A percentile compares a stretch with the other conserved stretches of the same genome.
phyloP scores from a whole-genome alignment of 345 rosid genomes.

The Brassica juncea region DNA sequence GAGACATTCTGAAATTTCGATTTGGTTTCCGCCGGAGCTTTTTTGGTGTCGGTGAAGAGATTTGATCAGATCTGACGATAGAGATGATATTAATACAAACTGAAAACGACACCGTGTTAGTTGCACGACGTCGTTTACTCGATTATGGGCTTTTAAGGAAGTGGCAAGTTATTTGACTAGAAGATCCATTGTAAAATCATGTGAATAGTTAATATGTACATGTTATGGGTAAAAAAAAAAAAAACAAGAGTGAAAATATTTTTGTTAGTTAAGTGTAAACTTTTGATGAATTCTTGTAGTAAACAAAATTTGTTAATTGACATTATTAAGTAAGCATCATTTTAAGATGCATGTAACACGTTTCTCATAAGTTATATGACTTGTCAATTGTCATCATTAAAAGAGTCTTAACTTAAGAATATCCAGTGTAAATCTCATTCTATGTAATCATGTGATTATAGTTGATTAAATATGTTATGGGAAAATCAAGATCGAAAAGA shows the following conservation, averaged over 20 bases:
- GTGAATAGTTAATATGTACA: too few species aligned
- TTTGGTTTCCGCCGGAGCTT: not conserved
- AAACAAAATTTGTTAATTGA: too few species aligned
- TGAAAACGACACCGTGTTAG: not conserved
- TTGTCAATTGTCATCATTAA: not conserved
- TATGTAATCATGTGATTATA: not conserved
- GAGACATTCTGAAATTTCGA: constrained; percentile 52
- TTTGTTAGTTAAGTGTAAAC: too few species aligned
- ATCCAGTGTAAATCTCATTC: not conserved
- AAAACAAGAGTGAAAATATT: too few species aligned
- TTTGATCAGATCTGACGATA: not conserved
- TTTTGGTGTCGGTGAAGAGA: not conserved
- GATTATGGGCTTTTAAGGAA: too few species aligned
- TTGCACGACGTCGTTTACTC: not conserved
- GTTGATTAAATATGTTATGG: not conserved
- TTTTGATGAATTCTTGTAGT: too few species aligned
- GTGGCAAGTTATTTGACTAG: too few species aligned
- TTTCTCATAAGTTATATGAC: not conserved
- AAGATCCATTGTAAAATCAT: too few species aligned
- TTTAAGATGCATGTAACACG: too few species aligned
- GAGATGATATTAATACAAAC: too few species aligned
- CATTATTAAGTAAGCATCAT: too few species aligned
- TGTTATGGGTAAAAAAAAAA: too few species aligned
- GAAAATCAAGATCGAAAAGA: not conserved
- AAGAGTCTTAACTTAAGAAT: not conserved